Evolutionary conservation across 306 rosid species (phyloP).

Genomic region (Malus domestica): ASM211411v1 NC_041792.1:25880907-25881406

Average conservation of each 20-base stretch:
- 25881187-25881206: conserved; percentile 19
- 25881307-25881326: conserved; percentile 28
- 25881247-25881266: conserved; percentile 27
- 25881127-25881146: conserved; percentile 1
- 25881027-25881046: conserved; percentile 20
- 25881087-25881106: conserved; percentile 21
- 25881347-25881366: conserved; percentile 31
- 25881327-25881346: conserved; percentile 19
- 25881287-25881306: conserved; percentile 18
- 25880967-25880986: conserved; percentile 34
- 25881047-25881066: conserved; percentile 28
- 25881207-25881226: conserved; percentile 19
- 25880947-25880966: conserved; percentile 23
- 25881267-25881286: conserved; percentile 28
- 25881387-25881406: conserved; percentile 25
- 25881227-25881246: conserved; percentile 24
- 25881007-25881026: conserved; percentile 23
- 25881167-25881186: conserved; percentile 16
- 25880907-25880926: conserved; percentile 28
- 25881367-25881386: conserved; percentile 23
- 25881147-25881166: conserved; percentile 13
- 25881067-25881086: conserved; percentile 25
- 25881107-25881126: conserved; percentile 5
- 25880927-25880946: conserved; percentile 22
- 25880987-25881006: conserved; percentile 24